Evolutionary conservation across 2,329 filamentous ascomycete species (phyloP).

Genomic region (Fusarium verticillioides): DNA sequence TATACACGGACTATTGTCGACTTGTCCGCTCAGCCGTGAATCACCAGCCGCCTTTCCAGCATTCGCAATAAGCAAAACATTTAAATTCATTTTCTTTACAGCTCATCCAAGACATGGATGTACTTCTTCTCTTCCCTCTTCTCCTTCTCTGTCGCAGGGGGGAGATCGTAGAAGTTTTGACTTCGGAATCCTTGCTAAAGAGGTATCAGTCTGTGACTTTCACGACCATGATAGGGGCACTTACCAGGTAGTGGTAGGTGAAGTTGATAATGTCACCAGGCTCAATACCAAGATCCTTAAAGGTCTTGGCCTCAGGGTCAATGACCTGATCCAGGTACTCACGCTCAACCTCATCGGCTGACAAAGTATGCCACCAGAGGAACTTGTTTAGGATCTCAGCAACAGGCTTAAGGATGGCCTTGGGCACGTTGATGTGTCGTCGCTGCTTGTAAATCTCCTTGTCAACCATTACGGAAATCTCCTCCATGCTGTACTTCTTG

Average conservation of each 20-base stretch:
- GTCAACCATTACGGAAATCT: constrained; percentile 90
- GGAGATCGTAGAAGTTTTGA: constrained; percentile 89
- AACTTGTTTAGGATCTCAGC: constrained; percentile 80
- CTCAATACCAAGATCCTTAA: constrained; percentile 91
- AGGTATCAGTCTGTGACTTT: constrained; percentile 7
- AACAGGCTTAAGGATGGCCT: constrained; percentile 78
- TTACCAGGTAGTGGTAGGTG: constrained; percentile 93
- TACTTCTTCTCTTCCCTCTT: constrained; percentile 96
- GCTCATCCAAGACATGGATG: constrained; percentile 89
- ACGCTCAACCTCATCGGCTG: constrained; percentile 86
- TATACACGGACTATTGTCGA: constrained; percentile 45
- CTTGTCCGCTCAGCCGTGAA: constrained; percentile 32
- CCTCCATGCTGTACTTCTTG: constrained; percentile 87
- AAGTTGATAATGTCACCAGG: constrained; percentile 86
- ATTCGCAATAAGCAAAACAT: constrained; percentile 25
- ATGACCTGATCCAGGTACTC: constrained; percentile 95
- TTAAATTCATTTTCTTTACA: constrained; percentile 62
- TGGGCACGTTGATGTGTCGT: constrained; percentile 91
- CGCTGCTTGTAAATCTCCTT: constrained; percentile 91
- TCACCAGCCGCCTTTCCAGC: constrained; percentile 26
- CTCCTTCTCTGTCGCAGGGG: constrained; percentile 94
- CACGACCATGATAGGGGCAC: constrained; percentile 47
- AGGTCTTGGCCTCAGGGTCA: constrained; percentile 91
- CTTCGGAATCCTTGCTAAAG: constrained; percentile 88
- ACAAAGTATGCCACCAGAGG: constrained; percentile 89